Evolutionary conservation across 2,329 filamentous ascomycete genomes (phyloP), one percentile per base, ranked within the genome.

Genomic region (Podosphaera aphanis): DNA sequence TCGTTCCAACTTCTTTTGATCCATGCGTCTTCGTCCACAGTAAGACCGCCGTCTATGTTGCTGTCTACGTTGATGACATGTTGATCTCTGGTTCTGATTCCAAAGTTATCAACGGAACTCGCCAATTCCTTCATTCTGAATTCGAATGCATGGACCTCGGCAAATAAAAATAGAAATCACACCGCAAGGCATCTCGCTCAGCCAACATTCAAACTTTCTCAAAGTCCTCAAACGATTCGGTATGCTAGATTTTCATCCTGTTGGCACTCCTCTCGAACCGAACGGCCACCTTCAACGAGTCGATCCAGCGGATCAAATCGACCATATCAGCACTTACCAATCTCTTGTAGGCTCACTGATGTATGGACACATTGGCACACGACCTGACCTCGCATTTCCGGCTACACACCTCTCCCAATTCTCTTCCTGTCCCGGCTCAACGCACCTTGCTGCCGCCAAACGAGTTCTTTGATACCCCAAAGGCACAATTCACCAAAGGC

Each of bases 221-320:
- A 43, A 43, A 29, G n/a, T 43, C 23, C 23, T 43, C 3, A 18
- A 43, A 43, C 40, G 40, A 43, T 43, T 43, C 27, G n/a, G 23
- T 19, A 29, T 43, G 40, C 23, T 31, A 7, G 40, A 43, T 16
- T 43, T 23, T 31, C 40, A 43, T 31, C 40, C 23, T 31, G 40
- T 43, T 43, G 25, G 23, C 11, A 43, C 40, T 43, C 37, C 37
- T 2, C 37, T 40, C 19, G 19, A 40, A 21, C 37, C 37, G 10
- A 20, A 20, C 16, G 7, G 16, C 18, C 16, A 39, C 2, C 16
- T 39, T 39, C n/a, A 20, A 39, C 16, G 18, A 39, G 37, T 20
- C 3, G 18, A 39, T 11, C 16, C 18, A 15, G 20, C 3, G 7
- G 16, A 39, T 20, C 16, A 39, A 20, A 20, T 44, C 11, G 29